Base-by-base conservation (phyloP, 306 rosid species). In the Quercus alba region DNA sequence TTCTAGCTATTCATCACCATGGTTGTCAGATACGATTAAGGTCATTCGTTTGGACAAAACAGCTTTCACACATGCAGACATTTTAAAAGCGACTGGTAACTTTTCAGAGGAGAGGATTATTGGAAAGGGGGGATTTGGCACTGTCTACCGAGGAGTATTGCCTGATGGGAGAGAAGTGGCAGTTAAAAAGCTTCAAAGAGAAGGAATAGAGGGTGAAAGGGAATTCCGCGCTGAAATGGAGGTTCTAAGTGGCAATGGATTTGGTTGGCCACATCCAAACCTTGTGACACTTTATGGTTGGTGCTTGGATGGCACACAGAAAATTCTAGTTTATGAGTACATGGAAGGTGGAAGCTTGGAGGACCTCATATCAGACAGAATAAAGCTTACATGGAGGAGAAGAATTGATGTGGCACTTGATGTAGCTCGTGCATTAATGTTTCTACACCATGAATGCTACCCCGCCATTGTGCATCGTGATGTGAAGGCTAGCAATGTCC, bases 221-320 rank as follows among this genome's bases (percentile, higher is more conserved):
- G 99, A 91, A 79, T 96, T 96, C 83, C 76, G 85, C 44, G 96
- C 99, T 17, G 98, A 96, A 83, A 96, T 96, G 99, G 89, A 93
- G 56, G 97, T 93, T 73, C 89, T 96, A 12, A 83, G 92, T 55
- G 96, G 97, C 2, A 92, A 86, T 76, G 89, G 93, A 1, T 87
- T 93, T 70, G 91, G 93, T 26, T 93, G 97, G 98, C 98, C 97
- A 35, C 99, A 96, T 68, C 97, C 97, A 19, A 96, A 96, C 72
- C 94, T 96, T 3, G 99, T 96, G n/a, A 90, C 97, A 18, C 98
- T 96, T 80, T 85, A 91, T 5, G 98, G 98, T 0, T 96, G 98
- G 98, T 91, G 99, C 54, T 81, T 91, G 7, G 86, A 90, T 59
- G 93, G 90, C 38, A 85, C 90, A 7, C 89, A 92, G 61, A 93